Base-by-base conservation (phyloP, 1,284 basidiomycete species). In the Boletus mariae region DNA sequence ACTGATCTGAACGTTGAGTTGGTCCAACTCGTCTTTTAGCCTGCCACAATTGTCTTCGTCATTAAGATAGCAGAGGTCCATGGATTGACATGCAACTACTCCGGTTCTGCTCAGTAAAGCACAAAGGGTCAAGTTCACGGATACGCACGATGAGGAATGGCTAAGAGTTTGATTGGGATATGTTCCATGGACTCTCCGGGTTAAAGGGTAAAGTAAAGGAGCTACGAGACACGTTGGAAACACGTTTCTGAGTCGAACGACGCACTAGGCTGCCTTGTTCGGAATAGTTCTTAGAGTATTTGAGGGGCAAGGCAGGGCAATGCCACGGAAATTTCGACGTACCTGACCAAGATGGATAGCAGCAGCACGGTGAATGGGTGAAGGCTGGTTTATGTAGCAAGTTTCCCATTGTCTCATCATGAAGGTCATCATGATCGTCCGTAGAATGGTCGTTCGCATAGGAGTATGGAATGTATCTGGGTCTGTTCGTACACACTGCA, bases 171-270 rank as follows among this genome's bases (percentile, higher is more conserved):
- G n/a, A 51, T 44, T 55, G 56, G 55, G 52, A 56, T 56, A 52
- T 56, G 57, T 55, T 64, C 49, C 64, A 68, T 56, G 44, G 26
- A 41, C 44, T 43, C 54, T 55, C 52, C 32, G 54, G 48, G 59
- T 70, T 70, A 66, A 66, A 67, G 59, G 65, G 68, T 12, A 56
- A 49, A 45, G 45, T 9, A 52, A 47, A 37, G 47, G 52, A 55
- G 15, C 53, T 66, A 47, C 35, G 35, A 53, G 40, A 46, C 65
- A 67, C 67, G 65, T 43, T 57, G 52, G 49, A 12, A 57, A 70
- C 65, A 67, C 65, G 65, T 70, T 66, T 57, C 50, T 54, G 32
- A 53, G 55, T 52, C 49, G 41, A 42, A 59, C 31, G 49, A 65
- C 66, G 37, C 52, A 59, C 59, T 52, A 52, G 29, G 51, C 26